phyloP scores from a whole-genome alignment of 2,329 filamentous ascomycete species.

The Pseudocercospora fuligena region DNA sequence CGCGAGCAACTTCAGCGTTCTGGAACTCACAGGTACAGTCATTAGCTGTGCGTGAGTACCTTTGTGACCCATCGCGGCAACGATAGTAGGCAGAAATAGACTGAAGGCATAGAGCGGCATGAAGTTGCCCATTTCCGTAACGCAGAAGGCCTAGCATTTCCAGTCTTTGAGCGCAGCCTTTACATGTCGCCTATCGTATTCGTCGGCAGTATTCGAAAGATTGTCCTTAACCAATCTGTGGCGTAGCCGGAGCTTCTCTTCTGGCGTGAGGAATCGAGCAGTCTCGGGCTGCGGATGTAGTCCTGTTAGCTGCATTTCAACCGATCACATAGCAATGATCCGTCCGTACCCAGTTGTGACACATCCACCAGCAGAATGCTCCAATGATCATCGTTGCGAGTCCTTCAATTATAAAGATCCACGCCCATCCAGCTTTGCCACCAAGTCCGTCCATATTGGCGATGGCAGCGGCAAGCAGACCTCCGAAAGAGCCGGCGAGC shows the following conservation, averaged over 20 bases:
- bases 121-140: conserved; percentile 70
- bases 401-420: conserved; percentile 60
- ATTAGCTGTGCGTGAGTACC: conserved; percentile 46
- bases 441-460: conserved; percentile 69
- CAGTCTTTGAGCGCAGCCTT: conserved; percentile 66
- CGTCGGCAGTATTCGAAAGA: conserved; percentile 43
- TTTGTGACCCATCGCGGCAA: conserved; percentile 58
- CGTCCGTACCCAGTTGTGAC: conserved; percentile 56
- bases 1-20: background rate
- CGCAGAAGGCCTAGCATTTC: conserved; percentile 73
- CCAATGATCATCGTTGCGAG: conserved; percentile 66
- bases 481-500: conserved; percentile 77
- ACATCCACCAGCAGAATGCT: conserved; percentile 33
- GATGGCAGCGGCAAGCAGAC: conserved; percentile 73
- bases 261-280: conserved; percentile 61
- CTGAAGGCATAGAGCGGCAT: conserved; percentile 38
- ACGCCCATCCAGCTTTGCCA: conserved; percentile 49
- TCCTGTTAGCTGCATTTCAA: background rate
- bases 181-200: conserved; percentile 32
- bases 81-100: conserved; percentile 70
- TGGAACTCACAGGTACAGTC: conserved; percentile 59
- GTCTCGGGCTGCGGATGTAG: conserved; percentile 50
- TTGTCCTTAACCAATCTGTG: conserved; percentile 31
- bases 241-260: conserved; percentile 37
- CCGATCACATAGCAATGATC: background rate